Base-by-base conservation (phyloP, 352 stramenopile genomes). In the Pythium phragmitis region DNA sequence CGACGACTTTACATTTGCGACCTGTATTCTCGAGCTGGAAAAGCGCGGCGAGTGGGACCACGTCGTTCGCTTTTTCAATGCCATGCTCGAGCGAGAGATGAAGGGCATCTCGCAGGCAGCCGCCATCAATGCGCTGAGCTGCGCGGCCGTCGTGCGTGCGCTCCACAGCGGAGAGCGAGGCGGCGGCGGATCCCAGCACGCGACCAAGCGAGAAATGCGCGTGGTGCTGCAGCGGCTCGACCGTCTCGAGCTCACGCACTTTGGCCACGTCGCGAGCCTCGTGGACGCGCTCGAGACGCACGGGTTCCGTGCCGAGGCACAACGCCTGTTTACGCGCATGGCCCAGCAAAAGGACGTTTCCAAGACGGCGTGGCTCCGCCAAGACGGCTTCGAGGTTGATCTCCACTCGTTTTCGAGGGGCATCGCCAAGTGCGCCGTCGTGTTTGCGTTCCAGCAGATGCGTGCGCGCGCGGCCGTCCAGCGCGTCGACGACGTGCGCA, bases 1-100 rank as follows among this genome's bases (percentile, higher is more conserved):
- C 2, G 80, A 92, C 43, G 79, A 83, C 50, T 90, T 88, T 36
- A 80, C 79, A 14, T 92, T 82, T 58, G 80, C 76, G 16, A 87
- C 72, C 2, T 89, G 68, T 43, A 82, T 90, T 63, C 57, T 80
- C 36, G 75, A 77, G 26, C 63, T 84, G 17, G 78, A 81, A 57
- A 88, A 85, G 33, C 67, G 69, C 34, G 60, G 61, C 11, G 60
- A 88, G 30, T 88, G 76, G 76, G 46, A 62, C 17, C 49, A 69
- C 19, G 68, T 87, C 26, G 60, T 91, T 4, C 64, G 79, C 47
- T 50, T 92, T 36, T 90, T 84, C 57, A 82, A 87, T 45, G 73
- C 70, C 7, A 85, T 88, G 78, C 66, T 83, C 30, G 65, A 80
- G 3, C 50, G 70, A 67, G 67, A 68, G 56, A 39, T 76, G 43